Percentiles rank a stretch among this genome's conserved stretches.
Evolutionary conservation across 2,329 filamentous ascomycete genomes (phyloP).

Genomic region (Colletotrichum orbiculare): DNA sequence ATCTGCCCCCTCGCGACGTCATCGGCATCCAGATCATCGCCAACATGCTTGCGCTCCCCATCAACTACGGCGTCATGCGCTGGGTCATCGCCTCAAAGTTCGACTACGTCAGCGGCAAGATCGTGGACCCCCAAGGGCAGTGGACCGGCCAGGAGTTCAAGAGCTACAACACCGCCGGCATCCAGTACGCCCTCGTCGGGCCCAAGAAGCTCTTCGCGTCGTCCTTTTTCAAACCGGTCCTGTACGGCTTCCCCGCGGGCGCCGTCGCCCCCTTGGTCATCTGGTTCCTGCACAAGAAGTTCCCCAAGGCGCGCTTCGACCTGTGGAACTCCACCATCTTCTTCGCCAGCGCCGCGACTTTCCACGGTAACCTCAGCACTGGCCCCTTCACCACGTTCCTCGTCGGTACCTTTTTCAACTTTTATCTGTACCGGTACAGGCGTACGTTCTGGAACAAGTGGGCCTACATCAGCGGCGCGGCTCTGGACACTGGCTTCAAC

Average conservation of each 20-base stretch:
- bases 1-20: slow-evolving; percentile 67
- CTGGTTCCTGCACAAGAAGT: slow-evolving; percentile 62
- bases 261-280: slow-evolving; percentile 57
- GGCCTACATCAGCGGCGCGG: slow-evolving; percentile 71
- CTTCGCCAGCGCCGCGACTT: slow-evolving; percentile 64
- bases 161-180: slow-evolving; percentile 63
- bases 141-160: slow-evolving; percentile 69
- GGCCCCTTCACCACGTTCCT: slow-evolving; percentile 68
- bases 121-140: slow-evolving; percentile 66
- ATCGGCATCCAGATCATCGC: slow-evolving; percentile 57
- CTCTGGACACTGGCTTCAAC: slow-evolving; percentile 72
- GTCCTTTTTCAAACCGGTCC: slow-evolving; percentile 58
- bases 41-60: slow-evolving; percentile 47
- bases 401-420: slow-evolving; percentile 70
- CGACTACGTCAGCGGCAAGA: slow-evolving; percentile 62
- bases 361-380: slow-evolving; percentile 71
- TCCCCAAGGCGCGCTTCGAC: slow-evolving; percentile 64
- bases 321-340: slow-evolving; percentile 73
- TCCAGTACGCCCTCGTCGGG: slow-evolving; percentile 70
- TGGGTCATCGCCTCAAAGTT: slow-evolving; percentile 69
- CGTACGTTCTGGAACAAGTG: slow-evolving; percentile 69
- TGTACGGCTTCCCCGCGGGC: slow-evolving; percentile 65
- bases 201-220: slow-evolving; percentile 56
- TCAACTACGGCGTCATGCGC: slow-evolving; percentile 70
- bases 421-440: slow-evolving; percentile 64